Evolutionary conservation across 2,329 filamentous ascomycete species (phyloP), one percentile per base, ranked within the genome.

Genomic region (Elsinoe batatas): DNA sequence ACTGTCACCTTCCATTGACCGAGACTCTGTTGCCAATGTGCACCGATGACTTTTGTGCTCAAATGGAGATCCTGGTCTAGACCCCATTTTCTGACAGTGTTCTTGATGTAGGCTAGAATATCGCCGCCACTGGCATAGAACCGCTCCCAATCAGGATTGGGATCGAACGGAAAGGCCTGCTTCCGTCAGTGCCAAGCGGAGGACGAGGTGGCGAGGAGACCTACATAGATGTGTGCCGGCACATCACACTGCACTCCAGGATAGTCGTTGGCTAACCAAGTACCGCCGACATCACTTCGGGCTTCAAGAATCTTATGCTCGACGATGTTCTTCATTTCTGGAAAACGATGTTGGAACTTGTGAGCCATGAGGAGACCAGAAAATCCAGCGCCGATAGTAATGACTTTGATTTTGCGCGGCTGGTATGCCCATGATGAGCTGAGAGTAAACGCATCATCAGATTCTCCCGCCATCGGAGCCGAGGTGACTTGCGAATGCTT

Each of bases 71-170:
- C 65, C 10, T 68, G 62, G 42, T 71, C 69, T 0, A 73, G 65
- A 17, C 67, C 64, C 58, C 69, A 70, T 59, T 74, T 73, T 42
- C 61, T 66, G 3, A 69, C 70, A 3, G 66, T 66, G 2, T 59
- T 54, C 53, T 71, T 63, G 63, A 74, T 70, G 57, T 76, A 76
- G 5, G 69, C 66, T 7, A 66, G 63, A 32, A 76, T 75, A 59
- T 74, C 73, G 5, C 61, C 58, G 1, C 70, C 70, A 4, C 63
- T 63, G 5, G 70, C 68, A 53, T 72, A 75, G 36, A 72, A 70
- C 4, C 50, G 20, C n/a, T 26, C 42, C 53, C 53, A 56, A 18
- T 56, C 42, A 13, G 49, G 49, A 36, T 53, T 53, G 10, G 49
- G 49, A 32, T 53, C 42, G 15, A 44, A 44, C 17, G 42, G 42